A percentile compares a stretch with the other conserved stretches of the same genome.
Evolutionary conservation across 2,329 filamentous ascomycete genomes (phyloP).

Genomic region (Chalara sp.): DNA sequence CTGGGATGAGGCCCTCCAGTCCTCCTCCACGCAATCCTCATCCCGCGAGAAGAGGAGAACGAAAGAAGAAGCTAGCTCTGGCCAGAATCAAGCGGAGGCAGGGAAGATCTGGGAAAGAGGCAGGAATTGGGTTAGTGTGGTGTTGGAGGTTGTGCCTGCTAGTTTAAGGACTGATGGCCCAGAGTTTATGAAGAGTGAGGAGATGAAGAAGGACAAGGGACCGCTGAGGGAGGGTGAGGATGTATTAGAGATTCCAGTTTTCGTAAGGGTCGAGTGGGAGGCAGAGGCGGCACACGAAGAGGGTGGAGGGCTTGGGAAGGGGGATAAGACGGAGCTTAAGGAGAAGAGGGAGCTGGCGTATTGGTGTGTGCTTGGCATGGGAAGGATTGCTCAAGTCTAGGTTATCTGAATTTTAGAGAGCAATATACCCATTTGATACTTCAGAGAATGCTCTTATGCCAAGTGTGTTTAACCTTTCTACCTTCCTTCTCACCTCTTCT

Average conservation of each 20-base stretch:
- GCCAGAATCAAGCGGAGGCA: constrained; percentile 60
- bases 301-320: constrained; percentile 26
- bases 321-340: constrained; percentile 49
- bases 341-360: constrained; percentile 88
- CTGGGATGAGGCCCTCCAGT: constrained; percentile 76
- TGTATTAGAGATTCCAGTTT: constrained; percentile 74
- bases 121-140: constrained; percentile 90
- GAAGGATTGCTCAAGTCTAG: constrained; percentile 59
- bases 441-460: too few relatives aligned
- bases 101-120: constrained; percentile 96
- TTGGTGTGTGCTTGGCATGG: constrained; percentile 89
- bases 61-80: constrained; percentile 28
- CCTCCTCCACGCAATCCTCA: constrained; percentile 30
- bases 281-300: constrained; percentile 57
- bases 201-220: constrained; percentile 33
- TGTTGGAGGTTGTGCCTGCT: constrained; percentile 76
- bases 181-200: constrained; percentile 24
- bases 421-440: constrained; percentile 3
- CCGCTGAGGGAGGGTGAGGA: constrained; percentile 54
- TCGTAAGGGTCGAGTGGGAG: constrained; percentile 89
- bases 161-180: constrained; percentile 19
- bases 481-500: too few relatives aligned
- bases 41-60: constrained; percentile 32
- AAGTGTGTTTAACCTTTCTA: too few relatives aligned
- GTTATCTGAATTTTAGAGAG: not conserved